phyloP scores from a whole-genome alignment of 1,139 yeast species.

The Geotrichum bryndzae region DNA sequence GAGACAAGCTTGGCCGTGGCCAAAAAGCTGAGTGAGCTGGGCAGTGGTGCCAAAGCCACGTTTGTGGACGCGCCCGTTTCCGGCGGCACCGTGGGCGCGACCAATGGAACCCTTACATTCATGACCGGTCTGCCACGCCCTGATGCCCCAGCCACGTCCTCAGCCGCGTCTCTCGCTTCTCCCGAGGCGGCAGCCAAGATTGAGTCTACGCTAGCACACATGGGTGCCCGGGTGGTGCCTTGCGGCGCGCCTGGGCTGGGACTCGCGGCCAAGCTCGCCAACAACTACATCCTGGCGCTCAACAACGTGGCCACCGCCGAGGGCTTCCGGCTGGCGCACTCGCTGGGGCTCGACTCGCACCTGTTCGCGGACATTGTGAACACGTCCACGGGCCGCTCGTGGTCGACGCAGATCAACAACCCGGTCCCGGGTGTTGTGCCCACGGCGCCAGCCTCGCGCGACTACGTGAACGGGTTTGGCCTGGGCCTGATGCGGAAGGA shows the following conservation, averaged over 20 bases:
- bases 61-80: constrained; percentile 56
- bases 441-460: constrained; percentile 43
- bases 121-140: constrained; percentile 43
- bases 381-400: constrained; percentile 54
- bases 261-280: constrained; percentile 53
- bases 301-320: constrained; percentile 58
- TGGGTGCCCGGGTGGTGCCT: constrained; percentile 52
- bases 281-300: constrained; percentile 53
- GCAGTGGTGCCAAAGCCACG: constrained; percentile 28
- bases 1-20: constrained; percentile 43
- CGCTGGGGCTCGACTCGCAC: constrained; percentile 47
- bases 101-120: constrained; percentile 51
- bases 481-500: constrained; percentile 53
- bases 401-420: constrained; percentile 58
- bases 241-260: constrained; percentile 56
- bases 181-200: neutral
- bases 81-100: constrained; percentile 58
- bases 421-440: constrained; percentile 53
- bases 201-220: constrained; percentile 37
- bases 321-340: constrained; percentile 53
- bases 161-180: constrained; percentile 32
- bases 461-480: constrained; percentile 51
- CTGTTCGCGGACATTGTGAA: constrained; percentile 50
- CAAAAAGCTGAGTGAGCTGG: constrained; percentile 19
- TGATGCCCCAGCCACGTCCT: constrained; percentile 28